These are phyloP conservation scores for Wickerhamomyces hampshirensis DNA, from an alignment of 805 yeast genomes.

Conservation along the genomic window DNA sequence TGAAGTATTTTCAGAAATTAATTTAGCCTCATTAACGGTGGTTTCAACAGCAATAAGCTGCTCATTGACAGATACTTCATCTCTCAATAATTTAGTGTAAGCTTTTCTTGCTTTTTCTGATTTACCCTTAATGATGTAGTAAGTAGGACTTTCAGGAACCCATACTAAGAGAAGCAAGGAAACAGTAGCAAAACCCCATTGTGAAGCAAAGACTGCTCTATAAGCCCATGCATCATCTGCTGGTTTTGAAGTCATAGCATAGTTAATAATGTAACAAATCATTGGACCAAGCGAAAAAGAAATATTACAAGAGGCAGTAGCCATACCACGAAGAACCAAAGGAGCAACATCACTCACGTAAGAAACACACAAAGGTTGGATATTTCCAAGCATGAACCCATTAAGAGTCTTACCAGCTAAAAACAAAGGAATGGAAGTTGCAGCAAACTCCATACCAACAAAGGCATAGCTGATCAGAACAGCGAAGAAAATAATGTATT, in stretches of 20 bases:
- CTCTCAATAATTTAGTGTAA: conserved; percentile 17
- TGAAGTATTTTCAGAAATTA: conserved; percentile 25
- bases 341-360: conserved; percentile 40
- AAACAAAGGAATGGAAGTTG: conserved; percentile 30
- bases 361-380: conserved; percentile 31
- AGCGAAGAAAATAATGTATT: conserved; percentile 26
- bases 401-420: conserved; percentile 36
- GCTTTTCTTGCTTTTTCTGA: conserved; percentile 29
- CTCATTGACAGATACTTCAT: conserved; percentile 22
- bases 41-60: conserved; percentile 27
- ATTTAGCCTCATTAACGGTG: conserved; percentile 24
- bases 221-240: conserved; percentile 24
- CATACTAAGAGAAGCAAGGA: conserved; percentile 27
- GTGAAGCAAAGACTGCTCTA: conserved; percentile 29
- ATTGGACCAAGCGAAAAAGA: conserved; percentile 35
- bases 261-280: conserved; percentile 27
- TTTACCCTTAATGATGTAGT: conserved; percentile 31
- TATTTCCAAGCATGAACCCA: conserved; percentile 37
- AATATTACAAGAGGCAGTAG: conserved; percentile 33
- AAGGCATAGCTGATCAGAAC: conserved; percentile 29
- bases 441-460: conserved; percentile 36
- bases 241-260: conserved; percentile 14
- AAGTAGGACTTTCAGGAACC: conserved; percentile 42
- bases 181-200: conserved; percentile 15
- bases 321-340: conserved; percentile 32